A percentile compares a stretch with the other conserved stretches of the same genome.
phyloP scores from a whole-genome alignment of 441 rosid species.

The Mallotus repandus region DNA sequence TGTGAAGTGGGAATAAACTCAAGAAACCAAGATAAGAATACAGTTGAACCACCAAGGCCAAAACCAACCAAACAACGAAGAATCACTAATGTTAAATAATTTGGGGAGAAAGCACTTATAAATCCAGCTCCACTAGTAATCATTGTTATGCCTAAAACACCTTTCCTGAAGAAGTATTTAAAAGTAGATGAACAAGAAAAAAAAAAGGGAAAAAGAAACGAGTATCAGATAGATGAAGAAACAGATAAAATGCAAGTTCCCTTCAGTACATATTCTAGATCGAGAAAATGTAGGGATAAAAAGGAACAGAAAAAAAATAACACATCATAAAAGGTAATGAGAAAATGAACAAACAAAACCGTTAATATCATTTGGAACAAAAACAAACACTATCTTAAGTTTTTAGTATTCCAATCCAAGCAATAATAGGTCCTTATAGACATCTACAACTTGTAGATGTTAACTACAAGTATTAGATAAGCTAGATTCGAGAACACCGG shows the following conservation, averaged over 20 bases:
- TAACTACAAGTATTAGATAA: no score
- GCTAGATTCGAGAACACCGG: no score
- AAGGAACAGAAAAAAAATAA: background rate
- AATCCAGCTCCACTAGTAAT: constrained; percentile 51
- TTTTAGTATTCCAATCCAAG: background rate
- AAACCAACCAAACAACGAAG: constrained; percentile 50
- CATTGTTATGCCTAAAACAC: constrained; percentile 36
- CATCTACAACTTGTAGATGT: background rate
- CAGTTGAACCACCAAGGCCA: constrained; percentile 55
- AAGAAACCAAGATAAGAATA: constrained; percentile 54
- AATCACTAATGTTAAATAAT: constrained; percentile 34
- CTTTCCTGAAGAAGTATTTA: constrained; percentile 35
- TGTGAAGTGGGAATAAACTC: constrained; percentile 57
- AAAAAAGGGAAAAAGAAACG: background rate
- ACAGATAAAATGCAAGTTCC: background rate
- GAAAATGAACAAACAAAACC: background rate
- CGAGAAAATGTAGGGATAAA: background rate
- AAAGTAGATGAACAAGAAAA: background rate
- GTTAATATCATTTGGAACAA: no score
- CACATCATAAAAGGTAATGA: background rate
- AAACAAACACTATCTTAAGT: background rate
- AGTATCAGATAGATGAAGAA: background rate
- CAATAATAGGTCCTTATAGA: background rate
- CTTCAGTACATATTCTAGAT: background rate
- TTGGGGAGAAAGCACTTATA: constrained; percentile 48